phyloP scores from a whole-genome alignment of 352 stramenopile species.

The Pythium angustatum region DNA sequence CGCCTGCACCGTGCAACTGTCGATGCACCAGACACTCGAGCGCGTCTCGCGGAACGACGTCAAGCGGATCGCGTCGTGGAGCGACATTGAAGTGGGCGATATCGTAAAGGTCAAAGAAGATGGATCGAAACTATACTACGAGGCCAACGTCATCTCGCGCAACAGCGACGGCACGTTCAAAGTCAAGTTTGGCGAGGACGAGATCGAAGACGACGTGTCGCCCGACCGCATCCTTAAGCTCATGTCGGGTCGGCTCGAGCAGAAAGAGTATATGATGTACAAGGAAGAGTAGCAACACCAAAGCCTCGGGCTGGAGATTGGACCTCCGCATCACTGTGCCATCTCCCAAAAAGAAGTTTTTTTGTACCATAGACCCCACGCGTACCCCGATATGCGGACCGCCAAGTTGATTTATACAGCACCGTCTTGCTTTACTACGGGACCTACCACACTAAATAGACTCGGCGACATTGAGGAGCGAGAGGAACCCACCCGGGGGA shows the following conservation, averaged over 20 bases:
- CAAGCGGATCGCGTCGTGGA: conserved; percentile 61
- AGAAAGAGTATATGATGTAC: conserved; percentile 79
- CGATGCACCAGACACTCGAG: conserved; percentile 45
- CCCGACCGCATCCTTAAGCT: conserved; percentile 55
- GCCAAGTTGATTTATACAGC: neutral
- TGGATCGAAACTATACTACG: conserved; percentile 58
- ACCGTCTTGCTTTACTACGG: neutral
- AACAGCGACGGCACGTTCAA: conserved; percentile 64
- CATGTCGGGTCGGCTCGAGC: conserved; percentile 62
- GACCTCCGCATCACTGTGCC: too few species aligned
- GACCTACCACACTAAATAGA: conserved; percentile 28
- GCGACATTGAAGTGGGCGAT: conserved; percentile 64
- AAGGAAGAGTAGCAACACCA: conserved; percentile 41
- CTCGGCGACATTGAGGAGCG: conserved; percentile 47
- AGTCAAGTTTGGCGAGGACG: conserved; percentile 61
- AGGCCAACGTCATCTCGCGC: conserved; percentile 49
- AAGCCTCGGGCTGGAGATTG: neutral
- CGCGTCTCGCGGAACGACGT: conserved; percentile 42
- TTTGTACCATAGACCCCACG: conserved; percentile 11
- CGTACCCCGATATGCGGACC: neutral
- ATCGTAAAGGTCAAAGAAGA: conserved; percentile 69
- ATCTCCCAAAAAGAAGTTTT: too few species aligned
- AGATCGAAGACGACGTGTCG: conserved; percentile 53
- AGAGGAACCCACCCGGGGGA: conserved; percentile 47
- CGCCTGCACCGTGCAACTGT: conserved; percentile 57